phyloP scores from a whole-genome alignment of 2,329 filamentous ascomycete genomes.

The Fusarium gaditjirri region DNA sequence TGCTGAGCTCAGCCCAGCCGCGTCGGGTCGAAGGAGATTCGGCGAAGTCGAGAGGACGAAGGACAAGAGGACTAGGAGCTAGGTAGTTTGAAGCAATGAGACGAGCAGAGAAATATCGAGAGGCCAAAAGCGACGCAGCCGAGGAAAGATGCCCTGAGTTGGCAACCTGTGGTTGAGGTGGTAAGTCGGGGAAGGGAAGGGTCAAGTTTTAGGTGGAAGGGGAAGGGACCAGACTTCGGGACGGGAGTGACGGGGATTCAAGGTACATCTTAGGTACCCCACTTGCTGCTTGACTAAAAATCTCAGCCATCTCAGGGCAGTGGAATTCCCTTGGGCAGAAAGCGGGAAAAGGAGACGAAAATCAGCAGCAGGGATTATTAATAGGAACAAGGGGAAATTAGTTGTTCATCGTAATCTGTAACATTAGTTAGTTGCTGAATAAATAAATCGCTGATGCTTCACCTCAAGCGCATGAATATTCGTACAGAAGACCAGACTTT shows the following conservation, averaged over 20 bases:
- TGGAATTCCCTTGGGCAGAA: constrained; percentile 21
- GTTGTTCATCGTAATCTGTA: constrained; percentile 29
- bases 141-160: constrained; percentile 30
- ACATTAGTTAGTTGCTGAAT: background rate
- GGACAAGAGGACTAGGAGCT: background rate
- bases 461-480: constrained; percentile 3
- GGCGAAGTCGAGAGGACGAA: background rate
- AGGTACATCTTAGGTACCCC: constrained; percentile 33
- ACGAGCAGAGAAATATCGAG: constrained; percentile 6
- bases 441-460: background rate
- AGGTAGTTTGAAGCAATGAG: background rate
- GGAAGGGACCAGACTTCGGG: constrained; percentile 21
- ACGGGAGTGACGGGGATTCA: constrained; percentile 27
- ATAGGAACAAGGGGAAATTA: constrained; percentile 32
- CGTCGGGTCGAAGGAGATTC: constrained; percentile 3
- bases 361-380: constrained; percentile 25
- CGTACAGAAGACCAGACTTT: background rate
- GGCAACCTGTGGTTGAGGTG: constrained; percentile 23
- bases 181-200: constrained; percentile 29
- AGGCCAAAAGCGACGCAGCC: constrained; percentile 13
- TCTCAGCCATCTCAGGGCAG: constrained; percentile 26
- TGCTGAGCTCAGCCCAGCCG: constrained; percentile 36
- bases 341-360: constrained; percentile 20
- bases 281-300: constrained; percentile 14
- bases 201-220: constrained; percentile 27